These are phyloP conservation scores for Erigeron canadensis DNA, from an alignment of 129 eudicot genomes.

Conservation along the genomic window DNA sequence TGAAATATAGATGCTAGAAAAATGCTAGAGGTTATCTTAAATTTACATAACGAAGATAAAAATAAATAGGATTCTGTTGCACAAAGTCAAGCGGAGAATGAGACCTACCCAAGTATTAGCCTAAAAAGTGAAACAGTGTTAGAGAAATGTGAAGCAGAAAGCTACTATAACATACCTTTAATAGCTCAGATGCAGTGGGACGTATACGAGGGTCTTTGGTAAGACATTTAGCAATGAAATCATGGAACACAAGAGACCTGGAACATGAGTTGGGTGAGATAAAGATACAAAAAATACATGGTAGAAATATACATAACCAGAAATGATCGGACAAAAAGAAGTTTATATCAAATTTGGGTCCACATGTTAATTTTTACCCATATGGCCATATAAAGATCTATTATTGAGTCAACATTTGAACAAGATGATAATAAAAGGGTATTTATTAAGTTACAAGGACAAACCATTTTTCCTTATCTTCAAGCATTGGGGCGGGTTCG, in stretches of 20 bases:
- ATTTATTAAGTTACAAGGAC: constrained; percentile 27
- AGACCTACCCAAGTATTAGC: constrained; percentile 11
- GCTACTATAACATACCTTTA: constrained; percentile 59
- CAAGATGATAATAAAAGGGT: constrained; percentile 8
- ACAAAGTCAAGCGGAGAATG: constrained; percentile 1
- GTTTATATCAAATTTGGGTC: background rate
- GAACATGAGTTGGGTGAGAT: constrained; percentile 30
- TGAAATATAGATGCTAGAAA: background rate
- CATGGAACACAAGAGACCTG: constrained; percentile 99
- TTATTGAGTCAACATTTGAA: constrained; percentile 9
- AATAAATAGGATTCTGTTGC: background rate
- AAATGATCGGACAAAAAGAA: background rate
- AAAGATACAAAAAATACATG: constrained; percentile 3
- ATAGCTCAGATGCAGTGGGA: constrained; percentile 92
- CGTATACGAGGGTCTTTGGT: constrained; percentile 92
- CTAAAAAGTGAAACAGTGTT: constrained; percentile 15
- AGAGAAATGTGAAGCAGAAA: constrained; percentile 18
- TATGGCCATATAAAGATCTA: constrained; percentile 16
- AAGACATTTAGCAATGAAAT: constrained; percentile 93
- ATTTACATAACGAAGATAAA: background rate
- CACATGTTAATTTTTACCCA: constrained; percentile 9
- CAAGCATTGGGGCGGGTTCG: constrained; percentile 99
- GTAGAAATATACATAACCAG: background rate
- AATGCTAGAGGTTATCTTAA: background rate
- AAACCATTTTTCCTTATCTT: constrained; percentile 98